phyloP scores from a whole-genome alignment of 2,329 filamentous ascomycete genomes.

The Grosmannia clavigera region DNA sequence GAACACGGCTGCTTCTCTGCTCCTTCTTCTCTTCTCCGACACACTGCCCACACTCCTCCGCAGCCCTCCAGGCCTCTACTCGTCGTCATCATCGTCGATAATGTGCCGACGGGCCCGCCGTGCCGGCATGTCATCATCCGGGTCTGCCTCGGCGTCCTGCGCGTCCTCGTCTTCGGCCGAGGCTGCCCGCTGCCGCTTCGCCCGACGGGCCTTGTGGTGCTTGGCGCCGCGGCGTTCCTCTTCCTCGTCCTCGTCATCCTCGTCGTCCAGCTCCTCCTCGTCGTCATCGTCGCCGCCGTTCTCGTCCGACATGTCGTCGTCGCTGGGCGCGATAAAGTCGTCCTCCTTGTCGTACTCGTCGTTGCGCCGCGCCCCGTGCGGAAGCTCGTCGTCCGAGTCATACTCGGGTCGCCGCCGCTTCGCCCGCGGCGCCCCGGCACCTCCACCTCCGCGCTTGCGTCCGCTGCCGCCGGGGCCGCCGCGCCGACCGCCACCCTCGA shows the following conservation, averaged over 20 bases:
- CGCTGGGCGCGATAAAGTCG: slow-evolving; percentile 64
- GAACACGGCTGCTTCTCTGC: background rate
- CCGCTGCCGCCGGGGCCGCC: slow-evolving; percentile 25
- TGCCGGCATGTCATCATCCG: slow-evolving; percentile 41
- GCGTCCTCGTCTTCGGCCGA: slow-evolving; percentile 37
- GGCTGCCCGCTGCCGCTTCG: slow-evolving; percentile 38
- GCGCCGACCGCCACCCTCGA: slow-evolving; percentile 39
- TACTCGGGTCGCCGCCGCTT: slow-evolving; percentile 51
- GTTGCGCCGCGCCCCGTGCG: slow-evolving; percentile 45
- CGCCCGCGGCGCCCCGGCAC: slow-evolving; percentile 32
- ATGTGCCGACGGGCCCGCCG: slow-evolving; percentile 42
- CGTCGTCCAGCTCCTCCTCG: slow-evolving; percentile 41
- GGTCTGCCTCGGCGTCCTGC: slow-evolving; percentile 33
- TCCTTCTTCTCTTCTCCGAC: background rate
- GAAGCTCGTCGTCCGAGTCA: slow-evolving; percentile 64
- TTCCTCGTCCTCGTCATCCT: slow-evolving; percentile 29
- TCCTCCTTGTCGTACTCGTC: slow-evolving; percentile 73
- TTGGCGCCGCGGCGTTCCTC: background rate
- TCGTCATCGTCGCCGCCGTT: slow-evolving; percentile 50
- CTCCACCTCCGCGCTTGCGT: slow-evolving; percentile 37
- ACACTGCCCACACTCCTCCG: background rate
- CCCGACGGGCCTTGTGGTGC: slow-evolving; percentile 18
- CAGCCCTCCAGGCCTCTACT: background rate
- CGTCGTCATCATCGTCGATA: slow-evolving; percentile 48
- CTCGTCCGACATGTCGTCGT: slow-evolving; percentile 51